Conservation (phyloP, 208 protist genomes). For the Crithidia fasciculata region DNA sequence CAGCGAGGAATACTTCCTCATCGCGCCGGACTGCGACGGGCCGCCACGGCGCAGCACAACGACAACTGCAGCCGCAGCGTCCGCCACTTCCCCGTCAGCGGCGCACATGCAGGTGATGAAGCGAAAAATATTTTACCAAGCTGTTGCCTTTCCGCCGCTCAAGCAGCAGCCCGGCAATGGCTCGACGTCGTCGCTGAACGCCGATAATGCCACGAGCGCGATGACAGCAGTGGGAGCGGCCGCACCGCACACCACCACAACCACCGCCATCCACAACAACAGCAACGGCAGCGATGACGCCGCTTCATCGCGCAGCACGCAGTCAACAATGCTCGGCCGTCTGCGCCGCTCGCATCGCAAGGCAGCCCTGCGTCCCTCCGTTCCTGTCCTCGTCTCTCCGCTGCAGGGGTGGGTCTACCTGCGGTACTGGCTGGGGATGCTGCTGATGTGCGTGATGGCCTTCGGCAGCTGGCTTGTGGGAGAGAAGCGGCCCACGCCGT, state of each 20-base stretch:
- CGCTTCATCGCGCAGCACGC: not conserved
- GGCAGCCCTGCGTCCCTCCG: not conserved
- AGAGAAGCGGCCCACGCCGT: constrained; percentile 8
- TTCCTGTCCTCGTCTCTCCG: constrained; percentile 21
- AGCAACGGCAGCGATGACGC: not conserved
- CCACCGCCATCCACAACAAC: not conserved
- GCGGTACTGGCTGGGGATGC: constrained; percentile 39
- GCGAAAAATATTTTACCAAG: constrained; percentile 35
- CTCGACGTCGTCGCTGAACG: not conserved
- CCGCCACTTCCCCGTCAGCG: not conserved
- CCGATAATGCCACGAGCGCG: not conserved
- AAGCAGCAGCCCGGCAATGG: not conserved
- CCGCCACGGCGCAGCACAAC: not conserved
- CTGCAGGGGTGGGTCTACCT: constrained; percentile 45
- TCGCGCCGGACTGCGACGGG: constrained; percentile 7
- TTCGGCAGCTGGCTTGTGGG: constrained; percentile 23
- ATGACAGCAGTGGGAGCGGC: too few species aligned
- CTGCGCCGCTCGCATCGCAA: constrained; percentile 8
- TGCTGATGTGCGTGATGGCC: constrained; percentile 34
- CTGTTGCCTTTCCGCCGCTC: constrained; percentile 27
- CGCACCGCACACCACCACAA: not conserved
- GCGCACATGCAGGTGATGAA: constrained; percentile 30
- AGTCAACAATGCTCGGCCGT: constrained; percentile 8
- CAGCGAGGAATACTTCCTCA: not conserved
- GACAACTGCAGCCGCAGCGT: not conserved